Evolutionary conservation across 345 rosid genomes (phyloP).

Genomic region (Physaria fendleri): DNA sequence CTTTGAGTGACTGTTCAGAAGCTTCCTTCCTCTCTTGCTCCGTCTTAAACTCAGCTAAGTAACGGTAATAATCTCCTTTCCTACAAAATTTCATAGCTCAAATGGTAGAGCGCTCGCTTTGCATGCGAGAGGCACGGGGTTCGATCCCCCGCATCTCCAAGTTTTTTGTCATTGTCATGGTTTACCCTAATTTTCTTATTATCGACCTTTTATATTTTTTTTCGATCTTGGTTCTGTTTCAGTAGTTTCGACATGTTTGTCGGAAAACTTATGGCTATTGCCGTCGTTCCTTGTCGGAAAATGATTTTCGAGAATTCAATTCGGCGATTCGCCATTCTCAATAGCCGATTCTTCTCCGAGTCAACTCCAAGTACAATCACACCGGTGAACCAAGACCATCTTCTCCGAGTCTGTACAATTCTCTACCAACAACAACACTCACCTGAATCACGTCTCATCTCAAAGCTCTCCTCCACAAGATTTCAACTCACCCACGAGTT

Average conservation of each 20-base stretch:
- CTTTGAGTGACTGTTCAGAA: conserved; percentile 82
- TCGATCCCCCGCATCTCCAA: conserved; percentile 76
- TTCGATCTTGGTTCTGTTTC: too few relatives aligned
- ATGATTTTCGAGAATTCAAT: conserved; percentile 16
- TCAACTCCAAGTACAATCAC: conserved; percentile 14
- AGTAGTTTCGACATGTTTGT: too few relatives aligned
- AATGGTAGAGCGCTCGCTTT: conserved; percentile 92
- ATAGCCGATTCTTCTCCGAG: conserved; percentile 11
- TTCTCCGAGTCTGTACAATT: conserved; percentile 68
- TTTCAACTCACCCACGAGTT: conserved; percentile 52
- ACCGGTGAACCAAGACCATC: conserved; percentile 46
- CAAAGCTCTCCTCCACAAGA: conserved; percentile 43
- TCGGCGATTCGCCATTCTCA: background rate
- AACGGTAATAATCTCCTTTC: conserved; percentile 95
- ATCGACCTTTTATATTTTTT: background rate
- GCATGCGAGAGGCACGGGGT: conserved; percentile 23
- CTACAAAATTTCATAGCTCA: conserved; percentile 55
- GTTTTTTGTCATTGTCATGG: too few relatives aligned
- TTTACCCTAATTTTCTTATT: background rate
- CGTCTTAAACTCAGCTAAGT: conserved; percentile 91
- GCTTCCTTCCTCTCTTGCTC: conserved; percentile 92
- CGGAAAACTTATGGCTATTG: background rate
- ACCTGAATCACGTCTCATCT: conserved; percentile 53
- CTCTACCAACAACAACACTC: conserved; percentile 76
- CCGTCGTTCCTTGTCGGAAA: conserved; percentile 2